Evolutionary conservation across 768 basidiomycete species (phyloP), one percentile per base, ranked within the genome.

Genomic region (Tricholoma hemisulphureum): DNA sequence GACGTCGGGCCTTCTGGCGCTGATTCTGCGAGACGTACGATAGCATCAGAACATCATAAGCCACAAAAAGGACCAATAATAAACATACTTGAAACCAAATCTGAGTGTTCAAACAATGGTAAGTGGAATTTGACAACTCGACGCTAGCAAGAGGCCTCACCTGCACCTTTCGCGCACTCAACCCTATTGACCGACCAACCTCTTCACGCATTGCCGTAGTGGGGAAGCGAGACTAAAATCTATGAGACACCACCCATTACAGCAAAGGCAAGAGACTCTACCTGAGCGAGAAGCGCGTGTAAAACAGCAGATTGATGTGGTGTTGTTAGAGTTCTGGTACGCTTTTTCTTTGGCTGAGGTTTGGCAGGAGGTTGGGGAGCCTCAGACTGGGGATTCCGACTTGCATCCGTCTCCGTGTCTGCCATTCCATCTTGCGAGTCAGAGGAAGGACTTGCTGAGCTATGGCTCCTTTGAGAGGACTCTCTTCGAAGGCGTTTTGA

Each of bases 131-230:
- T 29, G 7, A 18, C n/a, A n/a, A 10, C 10, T 8, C 32, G 28
- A 24, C 2, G 23, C 43, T 18, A 28, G 28, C 16, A 41, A 24
- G 50, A 31, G 67, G 57, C 58, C 87, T 67, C 65, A 89, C 91
- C 84, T 95, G 92, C 2, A 95, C 92, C 77, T 94, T 92, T 37
- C 92, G 83, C 48, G 91, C 91, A 69, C 91, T 93, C 67, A 95
- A 74, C n/a, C 91, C 92, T 63, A 94, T 94, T 32, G 88, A 80
- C 21, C 88, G 84, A 7, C 93, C 92, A 24, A 94, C 91, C 61
- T 93, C 89, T 73, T 94, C 93, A 51, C 92, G 84, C 83, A 89
- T 85, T 9, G 89, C 86, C 2, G 92, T 93, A 2, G 91, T 89
- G 4, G 92, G 92, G 72, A 95, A 94, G 34, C 90, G 88, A 51